These are phyloP conservation scores for Priceomyces medius DNA, from an alignment of 805 yeast species.

Conservation along the genomic window DNA sequence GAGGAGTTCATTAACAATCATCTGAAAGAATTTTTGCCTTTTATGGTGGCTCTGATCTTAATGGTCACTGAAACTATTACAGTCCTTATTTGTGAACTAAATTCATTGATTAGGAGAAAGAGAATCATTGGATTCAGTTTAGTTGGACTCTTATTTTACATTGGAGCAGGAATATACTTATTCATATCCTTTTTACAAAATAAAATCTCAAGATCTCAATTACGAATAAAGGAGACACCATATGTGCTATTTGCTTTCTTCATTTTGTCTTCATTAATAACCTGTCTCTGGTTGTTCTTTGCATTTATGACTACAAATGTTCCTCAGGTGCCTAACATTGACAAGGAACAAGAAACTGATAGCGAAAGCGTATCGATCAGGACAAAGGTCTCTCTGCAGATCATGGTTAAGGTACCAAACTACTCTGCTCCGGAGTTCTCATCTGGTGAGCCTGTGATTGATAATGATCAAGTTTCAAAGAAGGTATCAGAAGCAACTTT, in stretches of 20 bases:
- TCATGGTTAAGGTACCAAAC: not conserved
- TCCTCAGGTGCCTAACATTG: not conserved
- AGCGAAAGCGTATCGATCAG: not conserved
- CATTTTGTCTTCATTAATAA: not conserved
- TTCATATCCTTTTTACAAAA: not conserved
- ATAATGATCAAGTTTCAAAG: constrained; percentile 8
- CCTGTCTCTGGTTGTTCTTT: not conserved
- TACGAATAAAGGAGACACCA: not conserved
- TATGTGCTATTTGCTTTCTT: not conserved
- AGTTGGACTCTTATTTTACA: not conserved
- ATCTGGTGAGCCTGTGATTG: not conserved
- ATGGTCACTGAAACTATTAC: not conserved
- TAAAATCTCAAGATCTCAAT: not conserved
- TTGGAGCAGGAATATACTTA: not conserved
- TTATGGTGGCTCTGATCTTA: not conserved
- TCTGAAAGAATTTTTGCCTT: not conserved
- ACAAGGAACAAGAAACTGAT: not conserved
- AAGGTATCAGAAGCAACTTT: constrained; percentile 16
- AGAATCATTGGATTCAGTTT: not conserved
- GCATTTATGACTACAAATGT: not conserved
- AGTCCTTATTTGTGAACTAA: not conserved
- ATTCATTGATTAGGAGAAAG: not conserved
- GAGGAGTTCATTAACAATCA: not conserved
- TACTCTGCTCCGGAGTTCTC: not conserved
- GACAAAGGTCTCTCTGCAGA: not conserved